A percentile compares a stretch with the other conserved stretches of the same genome.
phyloP scores from a whole-genome alignment of 176 grass and related monocot species.

The Sorghum bicolor region DNA sequence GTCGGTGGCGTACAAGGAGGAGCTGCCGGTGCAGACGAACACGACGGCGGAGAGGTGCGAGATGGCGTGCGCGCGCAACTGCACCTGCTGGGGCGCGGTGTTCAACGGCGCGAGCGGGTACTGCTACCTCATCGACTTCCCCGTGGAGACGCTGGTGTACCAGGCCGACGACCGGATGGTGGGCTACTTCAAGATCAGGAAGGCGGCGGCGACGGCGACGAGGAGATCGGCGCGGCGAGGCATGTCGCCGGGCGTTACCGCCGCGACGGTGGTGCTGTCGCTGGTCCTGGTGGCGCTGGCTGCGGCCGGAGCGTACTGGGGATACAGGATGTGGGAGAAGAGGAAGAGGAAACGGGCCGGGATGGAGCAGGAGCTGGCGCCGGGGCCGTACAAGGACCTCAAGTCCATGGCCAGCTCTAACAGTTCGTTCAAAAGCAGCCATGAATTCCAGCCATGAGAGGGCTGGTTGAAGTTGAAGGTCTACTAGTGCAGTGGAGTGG shows the following conservation, averaged over 20 bases:
- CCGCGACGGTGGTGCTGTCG: constrained; percentile 34
- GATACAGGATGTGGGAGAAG: constrained; percentile 26
- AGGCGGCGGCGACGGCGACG: not conserved
- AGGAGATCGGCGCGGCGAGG: not conserved
- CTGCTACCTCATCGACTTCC: constrained; percentile 63
- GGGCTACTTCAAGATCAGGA: constrained; percentile 72
- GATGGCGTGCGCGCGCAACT: constrained; percentile 44
- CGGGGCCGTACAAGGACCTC: constrained; percentile 59
- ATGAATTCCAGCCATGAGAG: not conserved
- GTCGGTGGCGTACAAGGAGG: constrained; percentile 57
- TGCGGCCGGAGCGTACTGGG: constrained; percentile 32
- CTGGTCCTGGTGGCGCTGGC: constrained; percentile 28
- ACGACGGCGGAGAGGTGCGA: constrained; percentile 44
- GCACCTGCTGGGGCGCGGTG: constrained; percentile 63
- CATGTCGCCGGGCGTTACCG: constrained; percentile 25
- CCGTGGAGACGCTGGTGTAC: constrained; percentile 62
- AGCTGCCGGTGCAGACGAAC: constrained; percentile 33
- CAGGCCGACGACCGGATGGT: constrained; percentile 50
- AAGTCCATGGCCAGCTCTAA: constrained; percentile 46
- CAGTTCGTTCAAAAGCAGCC: constrained; percentile 33
- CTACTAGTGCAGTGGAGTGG: no score
- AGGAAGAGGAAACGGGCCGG: constrained; percentile 7
- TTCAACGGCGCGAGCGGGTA: constrained; percentile 36
- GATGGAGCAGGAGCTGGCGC: constrained; percentile 56
- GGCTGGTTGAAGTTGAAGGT: no score